Conservation (phyloP, 2,329 filamentous ascomycete genomes). For the Sclerotinia glacialis region DNA sequence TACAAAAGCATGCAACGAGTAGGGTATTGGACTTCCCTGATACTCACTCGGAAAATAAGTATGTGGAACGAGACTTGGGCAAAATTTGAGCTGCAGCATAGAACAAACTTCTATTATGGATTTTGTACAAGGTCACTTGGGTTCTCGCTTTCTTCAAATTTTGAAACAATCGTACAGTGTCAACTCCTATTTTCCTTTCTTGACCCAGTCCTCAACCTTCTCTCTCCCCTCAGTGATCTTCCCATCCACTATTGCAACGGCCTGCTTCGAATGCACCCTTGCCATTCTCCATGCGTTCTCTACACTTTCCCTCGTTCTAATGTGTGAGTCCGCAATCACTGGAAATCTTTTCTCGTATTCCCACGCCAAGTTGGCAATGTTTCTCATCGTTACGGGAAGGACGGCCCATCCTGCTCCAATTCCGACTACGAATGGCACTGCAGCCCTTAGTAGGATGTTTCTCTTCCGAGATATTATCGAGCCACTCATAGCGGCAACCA, state of each 20-base stretch:
- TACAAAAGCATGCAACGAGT: neutral
- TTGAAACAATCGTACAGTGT: neutral
- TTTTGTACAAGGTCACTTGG: slow-evolving; percentile 10
- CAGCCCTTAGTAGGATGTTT: slow-evolving; percentile 74
- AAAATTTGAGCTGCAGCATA: neutral
- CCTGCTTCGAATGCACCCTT: slow-evolving; percentile 69
- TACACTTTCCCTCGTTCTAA: slow-evolving; percentile 66
- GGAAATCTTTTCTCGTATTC: slow-evolving; percentile 89
- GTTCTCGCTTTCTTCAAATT: slow-evolving; percentile 4
- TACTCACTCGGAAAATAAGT: neutral
- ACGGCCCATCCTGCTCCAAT: slow-evolving; percentile 80
- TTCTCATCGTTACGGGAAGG: slow-evolving; percentile 84
- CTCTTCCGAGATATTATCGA: slow-evolving; percentile 87
- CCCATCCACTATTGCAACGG: slow-evolving; percentile 71
- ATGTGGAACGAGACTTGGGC: neutral
- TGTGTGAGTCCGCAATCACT: slow-evolving; percentile 75
- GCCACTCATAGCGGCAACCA: slow-evolving; percentile 92
- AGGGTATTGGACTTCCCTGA: neutral
- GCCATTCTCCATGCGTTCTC: slow-evolving; percentile 70
- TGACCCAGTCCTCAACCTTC: slow-evolving; percentile 82
- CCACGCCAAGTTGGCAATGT: slow-evolving; percentile 84
- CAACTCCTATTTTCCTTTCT: slow-evolving; percentile 60
- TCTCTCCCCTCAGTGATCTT: slow-evolving; percentile 75
- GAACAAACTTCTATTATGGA: neutral
- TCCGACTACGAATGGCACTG: slow-evolving; percentile 75